Base-by-base conservation (phyloP, 768 basidiomycete species). In the Astraeus odoratus region DNA sequence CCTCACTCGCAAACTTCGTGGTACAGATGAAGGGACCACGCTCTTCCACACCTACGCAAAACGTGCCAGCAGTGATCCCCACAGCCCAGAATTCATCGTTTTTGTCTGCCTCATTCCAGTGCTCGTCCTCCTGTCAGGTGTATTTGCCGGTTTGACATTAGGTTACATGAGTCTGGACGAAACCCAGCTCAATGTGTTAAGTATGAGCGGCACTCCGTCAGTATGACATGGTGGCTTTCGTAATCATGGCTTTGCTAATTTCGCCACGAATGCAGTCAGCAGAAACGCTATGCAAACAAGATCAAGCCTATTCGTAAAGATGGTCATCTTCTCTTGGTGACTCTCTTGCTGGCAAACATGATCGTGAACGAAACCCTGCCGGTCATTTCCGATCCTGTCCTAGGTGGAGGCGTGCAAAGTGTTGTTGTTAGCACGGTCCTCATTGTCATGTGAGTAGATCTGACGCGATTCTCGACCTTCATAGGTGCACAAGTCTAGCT, bases 121-220 rank as follows among this genome's bases (percentile, higher is more conserved):
- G 26, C 81, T 92, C 55, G 91, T 93, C 42, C 60, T 90, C 39
- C 58, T 85, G 51, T 91, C 86, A 47, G 90, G 90, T 59, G 55
- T 91, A 47, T 92, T 93, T 77, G 90, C 90, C 74, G 87, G 92
- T 64, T 71, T 93, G 53, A 94, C 92, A 47, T 70, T 94, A 37
- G 91, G 91, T 26, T 93, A 90, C 64, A 92, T 94, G 86, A 86
- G 83, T 54, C 74, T 94, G 61, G 91, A 95, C 65, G 86, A 86
- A 64, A 93, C 91, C 31, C 90, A 93, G 72, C 76, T 95, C 34
- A 83, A 85, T 58, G 92, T 95, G 3, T 67, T 95, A 18, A 81
- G 83, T 51, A 82, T 90, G 49, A 85, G 85, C 44, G 92, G 92
- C 13, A 87, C 86, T 19, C 74, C 83, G 86, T 89, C 54, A 47